Conservation (phyloP, 441 rosid species). For the Aleurites moluccanus region DNA sequence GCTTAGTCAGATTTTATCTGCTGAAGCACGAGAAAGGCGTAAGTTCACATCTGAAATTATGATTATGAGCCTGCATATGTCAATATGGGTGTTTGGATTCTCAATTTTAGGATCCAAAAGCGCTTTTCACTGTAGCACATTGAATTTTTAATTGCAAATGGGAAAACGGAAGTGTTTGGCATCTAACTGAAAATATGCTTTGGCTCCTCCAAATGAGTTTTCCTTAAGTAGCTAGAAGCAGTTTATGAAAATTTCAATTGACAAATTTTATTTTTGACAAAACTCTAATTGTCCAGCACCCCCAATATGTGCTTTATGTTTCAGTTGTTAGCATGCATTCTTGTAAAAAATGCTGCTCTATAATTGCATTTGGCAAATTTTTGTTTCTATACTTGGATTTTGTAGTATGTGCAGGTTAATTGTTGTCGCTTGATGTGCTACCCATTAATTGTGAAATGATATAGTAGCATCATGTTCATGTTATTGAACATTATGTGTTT, state of each 20-base stretch:
- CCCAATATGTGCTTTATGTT: not conserved
- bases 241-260: too few species aligned
- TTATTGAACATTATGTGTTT: not conserved
- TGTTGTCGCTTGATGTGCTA: not conserved
- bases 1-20: constrained; percentile 87
- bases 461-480: not conserved
- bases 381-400: not conserved
- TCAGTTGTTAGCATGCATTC: not conserved
- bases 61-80: constrained; percentile 8
- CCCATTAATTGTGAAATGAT: not conserved
- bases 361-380: constrained; percentile 5
- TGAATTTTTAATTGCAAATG: too few species aligned
- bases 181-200: too few species aligned
- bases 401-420: not conserved
- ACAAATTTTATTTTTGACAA: too few species aligned
- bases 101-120: too few species aligned
- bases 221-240: too few species aligned
- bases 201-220: too few species aligned
- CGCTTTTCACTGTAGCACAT: too few species aligned
- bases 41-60: constrained; percentile 30
- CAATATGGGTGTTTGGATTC: too few species aligned
- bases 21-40: constrained; percentile 94
- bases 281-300: too few species aligned
- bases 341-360: not conserved
- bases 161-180: too few species aligned